Conservation (phyloP, 2,329 filamentous ascomycete species). For the Coniochaeta pulveracea region DNA sequence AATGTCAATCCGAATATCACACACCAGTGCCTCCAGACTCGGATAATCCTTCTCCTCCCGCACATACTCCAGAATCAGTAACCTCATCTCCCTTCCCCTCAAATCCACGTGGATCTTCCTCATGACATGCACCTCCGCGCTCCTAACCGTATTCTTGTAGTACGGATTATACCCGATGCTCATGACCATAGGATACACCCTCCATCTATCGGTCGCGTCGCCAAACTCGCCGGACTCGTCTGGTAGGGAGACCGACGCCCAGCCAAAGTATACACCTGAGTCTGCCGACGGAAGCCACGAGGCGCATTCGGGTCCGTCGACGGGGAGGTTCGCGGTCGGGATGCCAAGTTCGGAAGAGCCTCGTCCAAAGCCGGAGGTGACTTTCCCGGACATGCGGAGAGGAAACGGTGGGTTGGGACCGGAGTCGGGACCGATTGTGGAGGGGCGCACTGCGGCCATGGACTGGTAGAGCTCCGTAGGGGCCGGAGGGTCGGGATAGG, state of each 20-base stretch:
- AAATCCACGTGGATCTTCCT: constrained; percentile 70
- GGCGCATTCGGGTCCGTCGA: constrained; percentile 44
- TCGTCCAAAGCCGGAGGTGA: constrained; percentile 87
- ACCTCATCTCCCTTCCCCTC: constrained; percentile 68
- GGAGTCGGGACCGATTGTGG: constrained; percentile 59
- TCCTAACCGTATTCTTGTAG: constrained; percentile 82
- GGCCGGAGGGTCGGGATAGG: too few species aligned
- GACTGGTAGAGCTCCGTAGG: not conserved
- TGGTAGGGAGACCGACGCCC: constrained; percentile 56
- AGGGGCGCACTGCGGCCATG: constrained; percentile 39
- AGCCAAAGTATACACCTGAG: constrained; percentile 90
- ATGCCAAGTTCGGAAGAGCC: constrained; percentile 96
- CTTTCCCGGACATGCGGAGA: constrained; percentile 69
- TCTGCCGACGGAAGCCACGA: constrained; percentile 52
- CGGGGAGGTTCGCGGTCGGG: constrained; percentile 85
- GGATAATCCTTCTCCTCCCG: constrained; percentile 84
- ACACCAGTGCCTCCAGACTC: constrained; percentile 68
- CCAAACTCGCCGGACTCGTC: constrained; percentile 16
- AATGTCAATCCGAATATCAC: constrained; percentile 84
- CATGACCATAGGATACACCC: constrained; percentile 78
- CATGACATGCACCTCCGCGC: constrained; percentile 84
- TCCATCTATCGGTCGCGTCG: constrained; percentile 15
- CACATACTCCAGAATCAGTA: constrained; percentile 79
- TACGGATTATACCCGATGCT: constrained; percentile 95
- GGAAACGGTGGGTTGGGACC: constrained; percentile 75